Evolutionary conservation across 2,329 filamentous ascomycete genomes (phyloP), one percentile per base, ranked within the genome.

Genomic region (Lachnellula willkommii): DNA sequence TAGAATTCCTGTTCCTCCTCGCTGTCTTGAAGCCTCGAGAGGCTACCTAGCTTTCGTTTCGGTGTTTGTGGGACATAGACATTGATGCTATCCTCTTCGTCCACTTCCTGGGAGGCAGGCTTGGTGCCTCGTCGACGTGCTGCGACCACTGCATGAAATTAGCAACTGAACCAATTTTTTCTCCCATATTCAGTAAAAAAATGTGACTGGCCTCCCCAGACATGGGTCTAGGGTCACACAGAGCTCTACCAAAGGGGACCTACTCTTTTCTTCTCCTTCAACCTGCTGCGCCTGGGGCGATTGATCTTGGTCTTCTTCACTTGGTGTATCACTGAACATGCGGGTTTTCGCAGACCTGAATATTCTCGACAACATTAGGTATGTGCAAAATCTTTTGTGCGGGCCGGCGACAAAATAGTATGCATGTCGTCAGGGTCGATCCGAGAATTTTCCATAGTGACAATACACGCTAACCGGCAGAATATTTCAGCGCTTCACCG

Each of bases 361-460:
- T 7, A 69, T 47, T 60, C 59, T 60, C 8, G 64, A 65, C 45
- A 69, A 63, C 66, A 68, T 68, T 28, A 50, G 47, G 47, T 3
- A 35, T 20, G 20, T 7, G 47, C 14, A 39, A 35, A 14, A 24
- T 17, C 7, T 50, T 39, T 40, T 28, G 22, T 50, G 47, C 47
- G 17, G 47, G 42, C 6, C 17, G 42, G 11, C n/a, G 20, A 20
- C 17, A 11, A 6, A 14, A 28, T 20, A 14, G n/a, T 20, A 22
- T 17, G n/a, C 11, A 22, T 15, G 20, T 14, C 12, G 20, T 17
- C 22, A 17, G 11, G 42, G 4, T 40, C 6, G 42, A 45, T 15
- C 22, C 11, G 45, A 28, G 20, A 47, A 28, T 47, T 28, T 47
- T 47, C 22, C 22, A 14, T 28, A 14, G 24, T 15, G 24, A n/a